Evolutionary conservation across 1,284 basidiomycete species (phyloP).

Genomic region (Bondarzewia mesenterica): DNA sequence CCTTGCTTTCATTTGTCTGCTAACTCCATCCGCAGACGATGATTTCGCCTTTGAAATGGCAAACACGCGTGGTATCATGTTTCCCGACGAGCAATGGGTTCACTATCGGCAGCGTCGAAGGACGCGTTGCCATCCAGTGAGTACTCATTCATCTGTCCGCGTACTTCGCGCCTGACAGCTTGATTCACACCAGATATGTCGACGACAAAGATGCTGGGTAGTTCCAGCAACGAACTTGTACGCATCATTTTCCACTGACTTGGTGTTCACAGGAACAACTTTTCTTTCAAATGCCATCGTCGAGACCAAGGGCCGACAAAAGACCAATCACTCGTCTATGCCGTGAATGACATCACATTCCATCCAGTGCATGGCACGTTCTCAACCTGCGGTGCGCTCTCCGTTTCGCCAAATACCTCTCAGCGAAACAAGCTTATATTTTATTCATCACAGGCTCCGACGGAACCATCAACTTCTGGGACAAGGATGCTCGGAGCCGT

Average conservation of each 20-base stretch:
- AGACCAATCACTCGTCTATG: slow-evolving; percentile 77
- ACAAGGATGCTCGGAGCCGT: slow-evolving; percentile 83
- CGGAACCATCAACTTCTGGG: slow-evolving; percentile 83
- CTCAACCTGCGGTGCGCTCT: slow-evolving; percentile 84
- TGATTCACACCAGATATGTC: slow-evolving; percentile 57
- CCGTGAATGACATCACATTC: slow-evolving; percentile 90
- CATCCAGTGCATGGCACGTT: slow-evolving; percentile 93
- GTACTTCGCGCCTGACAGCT: slow-evolving; percentile 2
- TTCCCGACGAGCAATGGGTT: slow-evolving; percentile 81
- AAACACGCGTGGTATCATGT: slow-evolving; percentile 85
- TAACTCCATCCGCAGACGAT: slow-evolving; percentile 45
- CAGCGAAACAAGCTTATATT: no score
- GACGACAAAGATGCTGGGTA: slow-evolving; percentile 67
- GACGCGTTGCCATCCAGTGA: slow-evolving; percentile 93
- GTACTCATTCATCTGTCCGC: slow-evolving; percentile 23
- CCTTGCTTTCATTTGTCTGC: neutral
- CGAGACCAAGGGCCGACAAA: slow-evolving; percentile 61
- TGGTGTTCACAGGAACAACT: slow-evolving; percentile 57
- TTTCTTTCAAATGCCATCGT: slow-evolving; percentile 96
- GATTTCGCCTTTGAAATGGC: slow-evolving; percentile 86
- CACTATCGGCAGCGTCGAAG: slow-evolving; percentile 92
- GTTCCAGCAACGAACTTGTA: neutral
- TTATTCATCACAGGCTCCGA: slow-evolving; percentile 74
- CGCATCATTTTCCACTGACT: neutral
- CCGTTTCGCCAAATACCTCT: no score